A percentile compares a stretch with the other conserved stretches of the same genome.
These are phyloP conservation scores for Sphaerulina populicola DNA, from an alignment of 2,329 filamentous ascomycete genomes.

Conservation along the genomic window DNA sequence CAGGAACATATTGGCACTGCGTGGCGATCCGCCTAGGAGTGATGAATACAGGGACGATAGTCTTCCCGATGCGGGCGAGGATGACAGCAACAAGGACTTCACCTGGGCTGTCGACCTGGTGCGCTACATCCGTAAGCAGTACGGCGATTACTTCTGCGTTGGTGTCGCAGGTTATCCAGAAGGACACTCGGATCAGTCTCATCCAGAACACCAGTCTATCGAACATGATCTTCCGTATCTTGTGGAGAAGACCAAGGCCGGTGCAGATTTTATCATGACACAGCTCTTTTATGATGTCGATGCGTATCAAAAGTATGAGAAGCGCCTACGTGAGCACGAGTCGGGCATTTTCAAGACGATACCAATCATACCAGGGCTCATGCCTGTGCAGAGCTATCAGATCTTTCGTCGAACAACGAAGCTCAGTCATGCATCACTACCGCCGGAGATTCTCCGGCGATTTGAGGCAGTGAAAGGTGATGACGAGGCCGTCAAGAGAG, in stretches of 20 bases:
- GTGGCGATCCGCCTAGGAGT: conserved; percentile 81
- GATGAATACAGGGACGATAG: conserved; percentile 72
- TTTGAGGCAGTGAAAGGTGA: conserved; percentile 67
- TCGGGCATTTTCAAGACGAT: conserved; percentile 79
- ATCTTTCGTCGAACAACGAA: conserved; percentile 92
- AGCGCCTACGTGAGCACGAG: conserved; percentile 64
- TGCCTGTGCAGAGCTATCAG: conserved; percentile 96
- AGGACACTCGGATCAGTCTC: conserved; percentile 83
- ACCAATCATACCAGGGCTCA: conserved; percentile 85
- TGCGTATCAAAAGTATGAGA: conserved; percentile 74
- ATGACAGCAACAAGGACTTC: conserved; percentile 65
- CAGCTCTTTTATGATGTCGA: conserved; percentile 90
- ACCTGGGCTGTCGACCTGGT: conserved; percentile 84
- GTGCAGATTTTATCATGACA: conserved; percentile 97
- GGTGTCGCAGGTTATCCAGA: conserved; percentile 93
- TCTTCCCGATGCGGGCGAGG: conserved; percentile 49
- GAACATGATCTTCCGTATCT: conserved; percentile 71
- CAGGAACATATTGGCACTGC: conserved; percentile 82
- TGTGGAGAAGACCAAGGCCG: conserved; percentile 81
- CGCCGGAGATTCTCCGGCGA: conserved; percentile 59
- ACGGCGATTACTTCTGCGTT: conserved; percentile 93
- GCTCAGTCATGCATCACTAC: conserved; percentile 80
- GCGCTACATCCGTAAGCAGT: conserved; percentile 71
- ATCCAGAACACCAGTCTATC: conserved; percentile 66
- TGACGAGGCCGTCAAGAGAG: conserved; percentile 70